These are phyloP conservation scores for Sungouiozyma ichnusensis DNA, from an alignment of 805 yeast species.

Conservation along the genomic window DNA sequence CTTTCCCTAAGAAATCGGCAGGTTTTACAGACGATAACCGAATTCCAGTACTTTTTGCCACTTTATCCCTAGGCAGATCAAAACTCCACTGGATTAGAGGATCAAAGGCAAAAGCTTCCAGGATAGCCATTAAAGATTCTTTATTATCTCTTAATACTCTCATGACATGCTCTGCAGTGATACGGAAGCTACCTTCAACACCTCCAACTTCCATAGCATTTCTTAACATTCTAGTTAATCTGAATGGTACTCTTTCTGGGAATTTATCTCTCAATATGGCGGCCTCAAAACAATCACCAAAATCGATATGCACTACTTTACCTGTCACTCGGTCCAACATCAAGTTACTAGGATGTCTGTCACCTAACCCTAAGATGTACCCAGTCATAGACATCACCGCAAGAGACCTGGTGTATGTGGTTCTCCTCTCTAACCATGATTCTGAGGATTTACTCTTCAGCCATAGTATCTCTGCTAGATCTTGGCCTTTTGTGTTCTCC, in stretches of 20 bases:
- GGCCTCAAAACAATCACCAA: slow-evolving; percentile 98
- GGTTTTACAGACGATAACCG: slow-evolving; percentile 57
- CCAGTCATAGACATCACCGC: slow-evolving; percentile 99
- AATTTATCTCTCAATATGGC: slow-evolving; percentile 93
- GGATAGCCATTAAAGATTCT: slow-evolving; percentile 93
- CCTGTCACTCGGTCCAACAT: slow-evolving; percentile 94
- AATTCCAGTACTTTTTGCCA: slow-evolving; percentile 64
- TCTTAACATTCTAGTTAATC: slow-evolving; percentile 92
- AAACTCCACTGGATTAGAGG: slow-evolving; percentile 99
- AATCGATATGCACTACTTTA: slow-evolving; percentile 92
- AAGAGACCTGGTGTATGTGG: slow-evolving; percentile 87
- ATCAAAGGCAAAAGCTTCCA: slow-evolving; percentile 97
- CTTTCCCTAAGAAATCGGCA: slow-evolving; percentile 58
- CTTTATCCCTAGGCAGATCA: slow-evolving; percentile 75
- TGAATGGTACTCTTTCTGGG: slow-evolving; percentile 96
- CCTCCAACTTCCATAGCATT: slow-evolving; percentile 99
- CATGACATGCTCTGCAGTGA: slow-evolving; percentile 96
- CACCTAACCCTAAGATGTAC: slow-evolving; percentile 91
- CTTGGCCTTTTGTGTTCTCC: slow-evolving; percentile 94
- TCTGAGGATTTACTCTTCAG: slow-evolving; percentile 91
- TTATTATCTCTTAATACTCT: slow-evolving; percentile 84
- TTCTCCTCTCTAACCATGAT: slow-evolving; percentile 95
- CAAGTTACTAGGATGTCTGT: slow-evolving; percentile 93
- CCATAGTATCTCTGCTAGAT: slow-evolving; percentile 91
- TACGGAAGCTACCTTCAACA: slow-evolving; percentile 92